Base-by-base conservation (phyloP, 2,329 filamentous ascomycete genomes). In the Dothistroma septosporum region DNA sequence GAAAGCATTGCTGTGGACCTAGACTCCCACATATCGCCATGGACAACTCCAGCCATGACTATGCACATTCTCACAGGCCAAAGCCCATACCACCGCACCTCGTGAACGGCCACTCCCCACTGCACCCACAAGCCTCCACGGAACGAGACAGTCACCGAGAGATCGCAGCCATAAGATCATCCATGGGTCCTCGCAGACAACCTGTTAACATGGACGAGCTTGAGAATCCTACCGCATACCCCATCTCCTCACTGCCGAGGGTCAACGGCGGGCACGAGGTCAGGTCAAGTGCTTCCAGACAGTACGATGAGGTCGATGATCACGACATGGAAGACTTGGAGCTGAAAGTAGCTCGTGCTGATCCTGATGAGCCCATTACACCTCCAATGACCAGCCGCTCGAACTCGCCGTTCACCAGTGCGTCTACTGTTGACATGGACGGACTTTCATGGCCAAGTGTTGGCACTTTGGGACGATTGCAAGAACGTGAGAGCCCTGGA, bases 121-220 rank as follows among this genome's bases (percentile, higher is more conserved):
- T 82, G 52, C 71, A 74, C 33, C 74, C 78, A 19, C 75, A 78
- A 11, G 67, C 61, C 32, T 76, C 77, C 16, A 76, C 81, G 69
- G 77, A 77, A 48, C 77, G 80, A 62, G 77, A 80, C 64, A 75
- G 75, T 66, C 84, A 87, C 69, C 76, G 83, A 33, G 83, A 87
- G 57, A 82, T 80, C 67, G 79, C 83, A 19, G 83, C 85, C 24
- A 87, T 87, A 61, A 76, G 82, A 66, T 80, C 80, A 7, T 86
- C 84, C 14, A 85, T 84, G 72, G 76, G 77, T 33, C 77, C 75
- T 22, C 75, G 76, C 28, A 77, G 77, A 64, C 75, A 78, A 57
- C 74, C 78, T 0, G 70, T 83, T 49, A 76, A 80, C 64, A 75
- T 81, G 49, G 76, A 78, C 50, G 64, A 70, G 52, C 65, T 71